Percentiles rank a stretch among this genome's conserved stretches.
phyloP scores from a whole-genome alignment of 1,139 yeast species.

The Geotrichum aggregatum region DNA sequence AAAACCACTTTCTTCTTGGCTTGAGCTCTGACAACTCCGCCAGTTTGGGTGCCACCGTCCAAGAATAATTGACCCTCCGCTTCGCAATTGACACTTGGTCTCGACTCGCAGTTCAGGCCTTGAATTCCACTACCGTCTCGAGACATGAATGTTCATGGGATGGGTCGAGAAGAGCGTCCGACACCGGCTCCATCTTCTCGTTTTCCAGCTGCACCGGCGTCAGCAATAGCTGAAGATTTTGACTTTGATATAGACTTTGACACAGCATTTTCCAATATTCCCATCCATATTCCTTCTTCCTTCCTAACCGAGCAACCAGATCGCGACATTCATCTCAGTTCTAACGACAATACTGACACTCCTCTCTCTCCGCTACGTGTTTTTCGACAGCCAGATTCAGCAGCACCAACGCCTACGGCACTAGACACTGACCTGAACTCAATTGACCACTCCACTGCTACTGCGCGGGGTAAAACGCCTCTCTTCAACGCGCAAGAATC shows the following conservation, averaged over 20 bases:
- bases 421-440: neutral
- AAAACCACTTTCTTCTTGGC: too few relatives aligned
- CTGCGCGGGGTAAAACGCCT: slow-evolving; percentile 20
- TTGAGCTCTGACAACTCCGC: too few relatives aligned
- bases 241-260: slow-evolving; percentile 22
- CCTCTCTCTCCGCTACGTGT: too few relatives aligned
- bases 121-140: too few relatives aligned
- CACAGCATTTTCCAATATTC: slow-evolving; percentile 21
- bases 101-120: too few relatives aligned
- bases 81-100: too few relatives aligned
- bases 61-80: too few relatives aligned
- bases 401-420: slow-evolving; percentile 2
- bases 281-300: slow-evolving; percentile 16
- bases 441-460: neutral
- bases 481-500: slow-evolving; percentile 39
- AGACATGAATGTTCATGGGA: too few relatives aligned
- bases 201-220: neutral
- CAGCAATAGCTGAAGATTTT: slow-evolving; percentile 19
- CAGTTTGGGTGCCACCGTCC: too few relatives aligned
- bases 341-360: neutral
- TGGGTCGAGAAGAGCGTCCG: neutral
- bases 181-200: neutral
- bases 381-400: too few relatives aligned
- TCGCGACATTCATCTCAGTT: neutral
- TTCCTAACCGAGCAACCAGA: neutral